Evolutionary conservation across 257 asterid genomes (phyloP).

Genomic region (Solanum paucissectum): DNA sequence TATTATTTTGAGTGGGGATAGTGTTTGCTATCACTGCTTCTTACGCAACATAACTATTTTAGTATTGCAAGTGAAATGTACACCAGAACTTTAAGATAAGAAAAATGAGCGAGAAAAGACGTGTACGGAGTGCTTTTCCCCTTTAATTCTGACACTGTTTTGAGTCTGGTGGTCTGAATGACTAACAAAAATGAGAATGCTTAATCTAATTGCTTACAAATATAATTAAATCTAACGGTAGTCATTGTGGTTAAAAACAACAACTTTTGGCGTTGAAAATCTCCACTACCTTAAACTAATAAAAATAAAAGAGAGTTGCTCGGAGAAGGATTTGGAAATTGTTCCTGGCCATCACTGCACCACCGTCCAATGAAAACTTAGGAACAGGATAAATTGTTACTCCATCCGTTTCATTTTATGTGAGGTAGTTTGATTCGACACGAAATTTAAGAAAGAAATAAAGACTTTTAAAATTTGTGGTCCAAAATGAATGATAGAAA

Average conservation of each 20-base stretch:
- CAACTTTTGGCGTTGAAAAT: background rate
- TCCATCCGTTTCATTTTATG: no score
- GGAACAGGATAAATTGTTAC: background rate
- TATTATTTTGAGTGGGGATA: background rate
- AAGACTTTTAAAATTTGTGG: no score
- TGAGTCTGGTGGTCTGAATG: background rate
- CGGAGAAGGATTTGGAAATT: background rate
- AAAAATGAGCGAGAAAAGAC: background rate
- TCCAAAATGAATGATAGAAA: accelerated
- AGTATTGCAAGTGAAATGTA: background rate
- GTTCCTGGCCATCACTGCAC: background rate
- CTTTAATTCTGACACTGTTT: no score
- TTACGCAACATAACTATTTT: background rate
- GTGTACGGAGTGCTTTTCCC: background rate
- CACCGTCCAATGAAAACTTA: background rate
- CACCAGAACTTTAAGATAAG: background rate
- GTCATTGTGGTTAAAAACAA: background rate
- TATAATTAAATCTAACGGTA: background rate
- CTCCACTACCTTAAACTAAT: background rate
- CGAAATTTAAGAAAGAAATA: no score
- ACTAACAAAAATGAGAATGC: background rate
- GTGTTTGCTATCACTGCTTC: background rate
- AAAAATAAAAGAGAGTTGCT: background rate
- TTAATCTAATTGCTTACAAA: background rate
- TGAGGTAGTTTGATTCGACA: no score